Evolutionary conservation across 352 stramenopile genomes (phyloP).

Genomic region (Globisporangium carolinianum): DNA sequence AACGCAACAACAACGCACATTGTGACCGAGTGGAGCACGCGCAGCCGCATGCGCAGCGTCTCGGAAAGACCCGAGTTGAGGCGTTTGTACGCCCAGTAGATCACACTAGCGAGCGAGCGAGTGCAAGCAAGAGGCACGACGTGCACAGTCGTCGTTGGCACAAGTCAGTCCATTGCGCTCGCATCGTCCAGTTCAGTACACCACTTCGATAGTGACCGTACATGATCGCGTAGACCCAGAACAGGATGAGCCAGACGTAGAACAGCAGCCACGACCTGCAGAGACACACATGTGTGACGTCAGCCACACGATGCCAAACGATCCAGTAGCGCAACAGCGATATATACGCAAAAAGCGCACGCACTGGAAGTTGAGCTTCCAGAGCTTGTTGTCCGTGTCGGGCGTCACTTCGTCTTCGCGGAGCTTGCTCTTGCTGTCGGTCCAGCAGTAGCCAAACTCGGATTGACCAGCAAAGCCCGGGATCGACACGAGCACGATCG

Average conservation of each 20-base stretch:
- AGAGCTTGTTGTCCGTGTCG: conserved; percentile 31
- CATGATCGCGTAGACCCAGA: conserved; percentile 79
- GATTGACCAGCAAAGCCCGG: conserved; percentile 62
- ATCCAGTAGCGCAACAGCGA: background rate
- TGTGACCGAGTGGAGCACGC: conserved; percentile 82
- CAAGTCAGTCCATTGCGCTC: no score
- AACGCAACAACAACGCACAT: conserved; percentile 41
- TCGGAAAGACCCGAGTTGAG: conserved; percentile 76
- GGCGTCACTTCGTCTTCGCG: conserved; percentile 8
- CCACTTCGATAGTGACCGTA: conserved; percentile 16
- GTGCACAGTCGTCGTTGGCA: background rate
- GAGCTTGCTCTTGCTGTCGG: conserved; percentile 59
- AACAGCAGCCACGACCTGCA: conserved; percentile 76
- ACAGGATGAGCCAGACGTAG: conserved; percentile 85
- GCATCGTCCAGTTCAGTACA: no score
- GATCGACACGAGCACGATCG: conserved; percentile 65
- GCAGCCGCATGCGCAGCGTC: conserved; percentile 78
- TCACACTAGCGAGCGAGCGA: conserved; percentile 31
- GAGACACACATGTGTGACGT: background rate
- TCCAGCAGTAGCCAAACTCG: conserved; percentile 85
- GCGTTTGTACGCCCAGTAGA: conserved; percentile 79
- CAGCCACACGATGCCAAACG: background rate
- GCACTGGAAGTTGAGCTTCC: conserved; percentile 83
- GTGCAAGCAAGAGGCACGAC: conserved; percentile 2
- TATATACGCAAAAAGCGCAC: conserved; percentile 4